Base-by-base conservation (phyloP, 441 rosid species). In the Cnidoscolus chayamansa region DNA sequence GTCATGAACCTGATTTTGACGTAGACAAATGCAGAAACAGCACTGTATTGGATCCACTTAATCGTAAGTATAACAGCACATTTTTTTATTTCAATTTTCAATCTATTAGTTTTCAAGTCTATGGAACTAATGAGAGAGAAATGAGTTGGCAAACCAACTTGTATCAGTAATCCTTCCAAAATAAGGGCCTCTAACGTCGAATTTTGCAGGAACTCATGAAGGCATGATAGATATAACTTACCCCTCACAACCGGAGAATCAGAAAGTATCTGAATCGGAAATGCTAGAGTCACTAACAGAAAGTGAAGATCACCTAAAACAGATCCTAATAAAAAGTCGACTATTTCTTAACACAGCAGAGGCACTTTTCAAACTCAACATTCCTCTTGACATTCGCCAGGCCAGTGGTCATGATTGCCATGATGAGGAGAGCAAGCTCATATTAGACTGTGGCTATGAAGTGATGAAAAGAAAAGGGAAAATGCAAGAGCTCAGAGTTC, bases 381-480 rank as follows among this genome's bases (percentile, higher is more conserved):
- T 86, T 70, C 90, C 94, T 47, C 56, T 56, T 48, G 62, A 37
- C 79, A 69, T 82, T 64, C 82, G 79, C 71, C 63, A 76, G 8
- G 51, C 48, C 47, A 65, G 78, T 2, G 72, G 70, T 4, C 74
- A 53, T 30, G 72, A 81, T 50, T 74, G 32, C 65, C 81, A 56
- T 10, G 86, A 82, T 57, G 81, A 82, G 71, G 85, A 86, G 56
- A 84, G 81, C 82, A 93, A 84, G 65, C 86, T 90, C 68, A 47
- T 77, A 68, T 64, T 91, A 32, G 99, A 93, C 76, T 88, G 94
- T 17, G 91, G 91, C 56, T 89, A 87, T 12, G 98, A 95, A 76
- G 59, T 93, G 74, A 89, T 88, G 91, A 95, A 80, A 81, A 82
- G 97, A 69, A 89, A 84, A 72, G 97, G 97, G 7, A 84, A 82